Conservation (phyloP, 1,284 basidiomycete genomes). For the Naganishia cerealis region DNA sequence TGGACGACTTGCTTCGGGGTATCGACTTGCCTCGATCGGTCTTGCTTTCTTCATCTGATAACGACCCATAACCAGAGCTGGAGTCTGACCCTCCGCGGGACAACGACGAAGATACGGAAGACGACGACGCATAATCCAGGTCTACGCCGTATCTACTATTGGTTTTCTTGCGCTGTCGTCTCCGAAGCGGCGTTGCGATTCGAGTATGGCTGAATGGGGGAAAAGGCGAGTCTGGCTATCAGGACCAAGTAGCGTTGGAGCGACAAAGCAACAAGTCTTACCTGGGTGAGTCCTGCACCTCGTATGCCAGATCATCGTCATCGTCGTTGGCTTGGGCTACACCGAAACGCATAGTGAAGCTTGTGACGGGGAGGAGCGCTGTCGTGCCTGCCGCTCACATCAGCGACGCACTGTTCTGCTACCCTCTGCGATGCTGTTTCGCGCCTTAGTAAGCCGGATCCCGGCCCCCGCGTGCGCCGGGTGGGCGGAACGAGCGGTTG, state of each 20-base stretch:
- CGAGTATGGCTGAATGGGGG: not conserved
- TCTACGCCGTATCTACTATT: slow-evolving; percentile 15
- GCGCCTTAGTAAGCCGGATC: no score
- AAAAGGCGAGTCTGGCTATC: not conserved
- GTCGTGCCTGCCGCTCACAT: no score
- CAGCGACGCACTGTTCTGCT: no score
- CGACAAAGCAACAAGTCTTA: not conserved
- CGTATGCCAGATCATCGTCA: slow-evolving; percentile 25
- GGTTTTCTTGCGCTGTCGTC: not conserved
- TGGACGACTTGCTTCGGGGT: not conserved
- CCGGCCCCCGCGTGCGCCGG: no score
- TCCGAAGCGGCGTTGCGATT: not conserved
- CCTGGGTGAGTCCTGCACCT: slow-evolving; percentile 25
- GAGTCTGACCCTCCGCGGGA: slow-evolving; percentile 12
- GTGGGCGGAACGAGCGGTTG: no score
- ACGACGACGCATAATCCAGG: slow-evolving; percentile 23
- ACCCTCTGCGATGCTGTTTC: no score
- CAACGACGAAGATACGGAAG: slow-evolving; percentile 13
- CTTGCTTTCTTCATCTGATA: not conserved
- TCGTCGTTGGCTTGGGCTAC: slow-evolving; percentile 16
- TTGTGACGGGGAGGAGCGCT: not conserved
- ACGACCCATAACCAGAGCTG: slow-evolving; percentile 4
- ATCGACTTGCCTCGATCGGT: not conserved
- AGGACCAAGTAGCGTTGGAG: not conserved
- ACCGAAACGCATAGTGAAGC: slow-evolving; percentile 17